Conservation (phyloP, 176 grass and related monocot species). For the Hordeum marinum region DNA sequence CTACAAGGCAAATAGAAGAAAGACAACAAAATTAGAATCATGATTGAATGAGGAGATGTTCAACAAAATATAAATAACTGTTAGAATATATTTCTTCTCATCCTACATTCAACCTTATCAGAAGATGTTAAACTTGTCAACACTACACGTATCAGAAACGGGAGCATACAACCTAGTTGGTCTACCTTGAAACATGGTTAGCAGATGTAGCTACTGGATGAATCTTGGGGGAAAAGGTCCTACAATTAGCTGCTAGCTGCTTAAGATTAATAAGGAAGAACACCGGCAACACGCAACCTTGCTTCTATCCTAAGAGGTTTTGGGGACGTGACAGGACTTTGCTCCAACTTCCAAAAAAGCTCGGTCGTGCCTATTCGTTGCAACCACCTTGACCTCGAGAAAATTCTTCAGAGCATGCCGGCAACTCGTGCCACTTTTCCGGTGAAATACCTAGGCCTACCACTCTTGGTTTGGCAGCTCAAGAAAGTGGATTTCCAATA, state of each 20-base stretch:
- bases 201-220: neutral
- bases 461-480: too few relatives aligned
- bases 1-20: constrained; percentile 36
- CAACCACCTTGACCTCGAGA: too few relatives aligned
- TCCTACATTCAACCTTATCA: neutral
- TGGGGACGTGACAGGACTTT: too few relatives aligned
- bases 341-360: too few relatives aligned
- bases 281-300: too few relatives aligned
- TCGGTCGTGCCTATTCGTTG: too few relatives aligned
- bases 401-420: too few relatives aligned
- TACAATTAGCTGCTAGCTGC: neutral
- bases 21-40: neutral
- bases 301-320: too few relatives aligned
- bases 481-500: too few relatives aligned
- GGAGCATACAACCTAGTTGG: neutral
- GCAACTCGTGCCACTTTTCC: too few relatives aligned
- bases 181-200: neutral
- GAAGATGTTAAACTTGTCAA: neutral
- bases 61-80: neutral
- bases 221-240: neutral
- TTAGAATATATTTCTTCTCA: neutral
- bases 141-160: neutral
- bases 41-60: neutral
- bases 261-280: neutral
- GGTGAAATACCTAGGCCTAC: too few relatives aligned